A percentile compares a stretch with the other conserved stretches of the same genome.
Evolutionary conservation across 345 rosid species (phyloP).

Genomic region (Abelmoschus esculentus): DNA sequence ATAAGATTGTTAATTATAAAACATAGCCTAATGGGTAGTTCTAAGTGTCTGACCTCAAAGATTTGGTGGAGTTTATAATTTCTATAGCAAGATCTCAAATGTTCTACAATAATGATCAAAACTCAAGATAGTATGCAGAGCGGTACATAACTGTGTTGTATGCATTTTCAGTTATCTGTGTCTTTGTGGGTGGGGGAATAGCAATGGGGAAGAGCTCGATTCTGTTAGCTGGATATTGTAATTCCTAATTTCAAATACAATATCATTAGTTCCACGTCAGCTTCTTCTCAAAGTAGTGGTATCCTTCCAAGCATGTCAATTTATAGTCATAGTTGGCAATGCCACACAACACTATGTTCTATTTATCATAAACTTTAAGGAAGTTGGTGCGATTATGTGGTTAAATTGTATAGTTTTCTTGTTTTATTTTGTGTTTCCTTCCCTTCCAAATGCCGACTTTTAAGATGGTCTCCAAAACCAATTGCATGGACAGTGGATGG

Average conservation of each 20-base stretch:
- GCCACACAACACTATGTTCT: background rate
- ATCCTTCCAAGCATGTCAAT: background rate
- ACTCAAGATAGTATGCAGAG: background rate
- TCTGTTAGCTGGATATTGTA: background rate
- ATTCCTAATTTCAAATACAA: background rate
- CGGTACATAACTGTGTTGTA: background rate
- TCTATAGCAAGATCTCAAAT: no score
- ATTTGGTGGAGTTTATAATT: no score
- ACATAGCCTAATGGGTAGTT: no score
- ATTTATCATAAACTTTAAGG: background rate
- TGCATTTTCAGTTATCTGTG: background rate
- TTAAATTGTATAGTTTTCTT: background rate
- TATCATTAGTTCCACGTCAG: background rate
- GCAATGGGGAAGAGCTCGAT: background rate
- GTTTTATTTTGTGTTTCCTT: background rate
- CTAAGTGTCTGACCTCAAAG: no score
- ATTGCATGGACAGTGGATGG: constrained; percentile 66
- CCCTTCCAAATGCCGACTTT: background rate
- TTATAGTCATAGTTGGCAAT: background rate
- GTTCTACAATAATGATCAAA: no score
- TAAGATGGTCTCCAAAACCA: constrained; percentile 7
- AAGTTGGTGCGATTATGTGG: background rate
- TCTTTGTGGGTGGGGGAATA: background rate
- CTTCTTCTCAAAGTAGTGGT: background rate
- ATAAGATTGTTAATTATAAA: no score